phyloP scores from a whole-genome alignment of 345 rosid genomes.

The Theobroma cacao region DNA sequence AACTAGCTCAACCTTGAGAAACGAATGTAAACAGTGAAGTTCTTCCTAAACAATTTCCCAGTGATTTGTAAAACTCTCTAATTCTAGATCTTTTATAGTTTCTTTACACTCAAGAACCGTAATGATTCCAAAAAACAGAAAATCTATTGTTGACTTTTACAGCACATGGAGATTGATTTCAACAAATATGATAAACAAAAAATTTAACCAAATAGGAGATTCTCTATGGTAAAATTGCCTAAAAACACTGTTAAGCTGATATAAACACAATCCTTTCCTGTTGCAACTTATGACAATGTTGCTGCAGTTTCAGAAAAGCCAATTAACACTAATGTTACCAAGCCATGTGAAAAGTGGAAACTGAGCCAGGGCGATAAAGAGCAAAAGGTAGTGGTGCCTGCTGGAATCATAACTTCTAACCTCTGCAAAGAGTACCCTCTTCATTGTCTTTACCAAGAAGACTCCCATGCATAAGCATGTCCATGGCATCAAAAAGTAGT shows the following conservation, averaged over 20 bases:
- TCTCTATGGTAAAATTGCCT: slow-evolving; percentile 1
- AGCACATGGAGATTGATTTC: not conserved
- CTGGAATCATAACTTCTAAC: slow-evolving; percentile 84
- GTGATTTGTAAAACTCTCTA: not conserved
- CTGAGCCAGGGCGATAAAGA: slow-evolving; percentile 85
- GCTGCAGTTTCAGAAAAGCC: slow-evolving; percentile 58
- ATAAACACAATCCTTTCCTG: slow-evolving; percentile 23
- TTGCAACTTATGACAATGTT: slow-evolving; percentile 9
- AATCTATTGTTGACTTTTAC: not conserved
- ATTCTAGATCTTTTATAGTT: not conserved
- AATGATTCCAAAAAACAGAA: slow-evolving; percentile 1
- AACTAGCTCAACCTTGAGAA: too few relatives aligned
- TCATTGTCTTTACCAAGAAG: slow-evolving; percentile 95
- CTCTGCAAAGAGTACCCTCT: slow-evolving; percentile 90
- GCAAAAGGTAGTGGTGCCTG: slow-evolving; percentile 85
- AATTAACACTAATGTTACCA: slow-evolving; percentile 83
- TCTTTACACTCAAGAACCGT: not conserved
- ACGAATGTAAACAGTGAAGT: too few relatives aligned
- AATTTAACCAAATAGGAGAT: not conserved
- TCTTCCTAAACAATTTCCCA: not conserved
- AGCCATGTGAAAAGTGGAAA: slow-evolving; percentile 90
- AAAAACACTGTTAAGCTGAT: not conserved
- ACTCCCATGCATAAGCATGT: slow-evolving; percentile 79
- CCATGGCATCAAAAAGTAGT: slow-evolving; percentile 82
- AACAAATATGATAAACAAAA: not conserved